Evolutionary conservation across 139 green algal genomes (phyloP).

Genomic region (Tetraselmis striata): DNA sequence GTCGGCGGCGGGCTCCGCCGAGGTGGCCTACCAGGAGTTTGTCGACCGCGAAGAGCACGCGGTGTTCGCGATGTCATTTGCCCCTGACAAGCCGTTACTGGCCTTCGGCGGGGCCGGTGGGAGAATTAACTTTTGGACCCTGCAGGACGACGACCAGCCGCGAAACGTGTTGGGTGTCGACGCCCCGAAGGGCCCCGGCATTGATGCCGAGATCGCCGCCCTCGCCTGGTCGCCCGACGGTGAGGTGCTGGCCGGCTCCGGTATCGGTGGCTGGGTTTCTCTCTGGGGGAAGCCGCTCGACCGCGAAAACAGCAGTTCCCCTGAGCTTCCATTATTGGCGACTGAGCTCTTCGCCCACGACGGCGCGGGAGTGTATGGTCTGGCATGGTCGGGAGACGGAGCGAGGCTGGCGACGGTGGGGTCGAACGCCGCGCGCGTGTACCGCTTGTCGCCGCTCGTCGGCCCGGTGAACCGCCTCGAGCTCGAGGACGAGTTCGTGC

Average conservation of each 20-base stretch:
- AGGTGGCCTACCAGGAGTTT: not conserved
- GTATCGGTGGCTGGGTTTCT: not conserved
- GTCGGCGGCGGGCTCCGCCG: too few species aligned
- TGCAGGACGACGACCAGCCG: not conserved
- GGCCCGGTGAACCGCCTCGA: not conserved
- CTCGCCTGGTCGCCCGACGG: not conserved
- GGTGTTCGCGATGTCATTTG: not conserved
- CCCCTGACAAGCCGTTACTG: not conserved
- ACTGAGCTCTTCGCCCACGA: too few species aligned
- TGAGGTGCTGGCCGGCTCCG: not conserved
- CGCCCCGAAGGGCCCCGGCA: not conserved
- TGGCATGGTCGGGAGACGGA: too few species aligned
- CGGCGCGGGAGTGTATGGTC: not conserved
- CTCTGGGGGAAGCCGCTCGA: too few species aligned
- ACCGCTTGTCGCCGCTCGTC: too few species aligned
- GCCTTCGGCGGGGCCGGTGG: not conserved
- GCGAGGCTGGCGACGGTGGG: too few species aligned
- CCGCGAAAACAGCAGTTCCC: too few species aligned
- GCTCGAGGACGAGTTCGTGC: not conserved
- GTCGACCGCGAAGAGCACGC: not conserved
- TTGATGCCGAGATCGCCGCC: not conserved
- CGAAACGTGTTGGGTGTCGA: not conserved
- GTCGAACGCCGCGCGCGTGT: too few species aligned
- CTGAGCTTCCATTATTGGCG: too few species aligned
- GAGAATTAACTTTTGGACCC: too few species aligned